Conservation (phyloP, 805 yeast species). For the baker's yeast (Saccharomyces cerevisiae) region DNA sequence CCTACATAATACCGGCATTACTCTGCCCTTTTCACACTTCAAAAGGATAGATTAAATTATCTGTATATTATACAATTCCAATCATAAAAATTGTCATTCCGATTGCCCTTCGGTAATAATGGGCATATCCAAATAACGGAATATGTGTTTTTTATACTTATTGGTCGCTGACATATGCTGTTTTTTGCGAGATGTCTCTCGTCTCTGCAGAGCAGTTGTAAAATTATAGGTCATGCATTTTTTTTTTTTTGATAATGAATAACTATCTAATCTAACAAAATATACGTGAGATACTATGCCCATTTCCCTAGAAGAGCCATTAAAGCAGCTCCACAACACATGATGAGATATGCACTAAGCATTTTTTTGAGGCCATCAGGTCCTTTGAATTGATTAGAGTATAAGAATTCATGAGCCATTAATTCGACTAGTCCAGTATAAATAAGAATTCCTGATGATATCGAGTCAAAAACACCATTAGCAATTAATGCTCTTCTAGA, state of each 20-base stretch:
- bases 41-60: background rate
- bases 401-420: conserved; percentile 64
- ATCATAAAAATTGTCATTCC: background rate
- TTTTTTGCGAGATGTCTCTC: background rate
- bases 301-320: conserved; percentile 74
- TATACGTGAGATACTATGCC: conserved; percentile 33
- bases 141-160: too few relatives aligned
- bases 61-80: conserved; percentile 1
- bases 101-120: background rate
- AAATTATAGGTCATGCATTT: background rate
- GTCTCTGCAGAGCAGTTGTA: background rate
- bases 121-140: too few relatives aligned
- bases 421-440: conserved; percentile 74
- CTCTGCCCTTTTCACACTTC: background rate
- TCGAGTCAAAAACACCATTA: conserved; percentile 65
- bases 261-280: background rate
- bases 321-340: conserved; percentile 61
- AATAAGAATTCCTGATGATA: conserved; percentile 69
- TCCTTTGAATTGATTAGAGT: conserved; percentile 57
- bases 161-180: background rate
- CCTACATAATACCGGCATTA: background rate
- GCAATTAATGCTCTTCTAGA: conserved; percentile 53
- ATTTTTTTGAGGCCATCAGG: conserved; percentile 43
- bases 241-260: background rate
- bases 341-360: conserved; percentile 34